Percentiles rank a stretch among this genome's conserved stretches.
Evolutionary conservation across 2,329 filamentous ascomycete species (phyloP).

Genomic region (Canariomyces notabilis): DNA sequence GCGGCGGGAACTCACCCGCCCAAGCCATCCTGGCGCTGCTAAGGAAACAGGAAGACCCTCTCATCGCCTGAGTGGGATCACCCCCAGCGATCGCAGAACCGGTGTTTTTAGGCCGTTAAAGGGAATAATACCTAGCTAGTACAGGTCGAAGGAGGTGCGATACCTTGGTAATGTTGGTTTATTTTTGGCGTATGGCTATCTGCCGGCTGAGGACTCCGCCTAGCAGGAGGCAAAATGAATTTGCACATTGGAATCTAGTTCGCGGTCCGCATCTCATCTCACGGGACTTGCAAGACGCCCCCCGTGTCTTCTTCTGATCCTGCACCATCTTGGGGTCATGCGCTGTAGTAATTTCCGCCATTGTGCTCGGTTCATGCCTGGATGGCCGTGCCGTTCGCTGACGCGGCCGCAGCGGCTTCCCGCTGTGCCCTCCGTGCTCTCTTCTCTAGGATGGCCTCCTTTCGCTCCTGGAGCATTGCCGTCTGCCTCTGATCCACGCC

Average conservation of each 20-base stretch:
- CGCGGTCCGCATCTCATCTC: background rate
- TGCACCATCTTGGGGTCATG: background rate
- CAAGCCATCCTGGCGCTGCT: conserved; percentile 70
- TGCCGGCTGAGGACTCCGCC: background rate
- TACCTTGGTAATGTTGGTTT: background rate
- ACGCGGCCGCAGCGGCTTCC: conserved; percentile 39
- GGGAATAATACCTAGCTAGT: conserved; percentile 5
- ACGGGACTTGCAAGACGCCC: background rate
- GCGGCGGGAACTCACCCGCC: conserved; percentile 79
- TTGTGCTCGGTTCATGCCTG: background rate
- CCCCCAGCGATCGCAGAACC: background rate
- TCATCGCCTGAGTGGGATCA: conserved; percentile 32
- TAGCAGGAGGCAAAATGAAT: background rate
- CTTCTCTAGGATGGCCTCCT: conserved; percentile 81
- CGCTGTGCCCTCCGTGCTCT: conserved; percentile 69
- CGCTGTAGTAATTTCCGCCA: background rate
- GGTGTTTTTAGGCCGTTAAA: background rate
- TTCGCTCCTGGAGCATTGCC: conserved; percentile 70
- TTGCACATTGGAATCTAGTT: background rate
- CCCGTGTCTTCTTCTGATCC: background rate
- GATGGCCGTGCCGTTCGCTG: conserved; percentile 5
- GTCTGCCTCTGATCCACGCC: conserved; percentile 82
- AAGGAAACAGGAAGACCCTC: conserved; percentile 52
- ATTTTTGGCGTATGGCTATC: background rate
- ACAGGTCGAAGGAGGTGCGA: background rate